phyloP scores from a whole-genome alignment of 352 stramenopile genomes.

The Phytophthora lateralis region DNA sequence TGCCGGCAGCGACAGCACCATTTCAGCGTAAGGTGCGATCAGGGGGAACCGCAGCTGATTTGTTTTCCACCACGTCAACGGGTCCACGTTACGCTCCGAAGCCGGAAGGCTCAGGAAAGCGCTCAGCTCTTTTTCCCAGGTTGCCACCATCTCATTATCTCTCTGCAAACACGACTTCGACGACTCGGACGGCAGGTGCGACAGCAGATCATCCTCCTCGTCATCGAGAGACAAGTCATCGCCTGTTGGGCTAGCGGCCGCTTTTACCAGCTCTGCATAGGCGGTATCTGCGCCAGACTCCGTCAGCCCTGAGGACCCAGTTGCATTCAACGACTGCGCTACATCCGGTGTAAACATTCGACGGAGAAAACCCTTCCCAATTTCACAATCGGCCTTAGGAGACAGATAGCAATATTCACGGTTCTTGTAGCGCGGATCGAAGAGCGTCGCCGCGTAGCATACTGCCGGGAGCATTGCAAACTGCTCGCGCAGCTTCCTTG shows the following conservation, averaged over 20 bases:
- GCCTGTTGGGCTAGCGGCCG: conserved; percentile 10
- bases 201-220: conserved; percentile 77
- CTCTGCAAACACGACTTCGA: conserved; percentile 52
- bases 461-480: conserved; percentile 59
- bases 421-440: conserved; percentile 85
- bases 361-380: conserved; percentile 62
- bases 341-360: conserved; percentile 51
- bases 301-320: conserved; percentile 17
- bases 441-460: conserved; percentile 73
- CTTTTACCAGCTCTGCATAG: conserved; percentile 40
- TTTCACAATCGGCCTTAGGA: conserved; percentile 53
- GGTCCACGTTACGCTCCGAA: conserved; percentile 74
- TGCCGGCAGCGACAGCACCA: conserved; percentile 71
- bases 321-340: conserved; percentile 23
- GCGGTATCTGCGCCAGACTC: conserved; percentile 20
- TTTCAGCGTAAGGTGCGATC: conserved; percentile 76
- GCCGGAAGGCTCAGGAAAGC: conserved; percentile 79
- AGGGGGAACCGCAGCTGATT: conserved; percentile 83
- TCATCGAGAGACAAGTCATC: conserved; percentile 46
- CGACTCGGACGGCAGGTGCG: conserved; percentile 64
- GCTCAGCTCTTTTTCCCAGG: conserved; percentile 78
- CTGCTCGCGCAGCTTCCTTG: conserved; percentile 57
- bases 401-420: conserved; percentile 79
- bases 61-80: conserved; percentile 76
- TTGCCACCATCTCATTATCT: conserved; percentile 58